These are phyloP conservation scores for Phragmites australis DNA, from an alignment of 176 grass and related monocot genomes.

Conservation along the genomic window DNA sequence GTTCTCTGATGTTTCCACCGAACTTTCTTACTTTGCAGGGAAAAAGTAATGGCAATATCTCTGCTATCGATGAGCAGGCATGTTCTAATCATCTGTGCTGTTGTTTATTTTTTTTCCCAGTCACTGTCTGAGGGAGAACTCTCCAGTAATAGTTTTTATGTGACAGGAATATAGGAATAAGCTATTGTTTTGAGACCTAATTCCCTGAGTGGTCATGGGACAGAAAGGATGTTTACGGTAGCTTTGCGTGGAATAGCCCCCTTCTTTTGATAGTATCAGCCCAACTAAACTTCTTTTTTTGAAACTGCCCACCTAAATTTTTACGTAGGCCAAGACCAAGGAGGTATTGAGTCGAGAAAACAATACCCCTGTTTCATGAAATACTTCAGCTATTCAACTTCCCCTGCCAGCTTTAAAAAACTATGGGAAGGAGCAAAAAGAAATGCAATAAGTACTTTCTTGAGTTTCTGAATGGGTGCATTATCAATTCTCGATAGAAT, in stretches of 20 bases:
- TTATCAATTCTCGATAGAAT: neutral
- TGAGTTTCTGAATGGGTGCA: neutral
- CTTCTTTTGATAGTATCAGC: neutral
- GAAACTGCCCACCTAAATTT: too few relatives aligned
- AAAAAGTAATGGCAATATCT: conserved; percentile 56
- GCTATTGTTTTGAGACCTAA: neutral
- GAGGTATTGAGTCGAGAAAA: neutral
- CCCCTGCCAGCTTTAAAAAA: neutral
- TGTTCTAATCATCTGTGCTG: conserved; percentile 15
- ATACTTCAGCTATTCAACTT: neutral
- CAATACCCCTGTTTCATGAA: neutral
- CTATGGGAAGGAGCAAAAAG: neutral
- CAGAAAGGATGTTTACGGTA: neutral
- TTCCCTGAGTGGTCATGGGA: neutral
- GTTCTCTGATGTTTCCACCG: conserved; percentile 21
- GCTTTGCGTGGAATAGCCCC: neutral
- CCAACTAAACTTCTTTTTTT: neutral
- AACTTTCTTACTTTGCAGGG: conserved; percentile 47
- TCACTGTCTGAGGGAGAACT: neutral
- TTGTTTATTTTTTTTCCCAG: neutral
- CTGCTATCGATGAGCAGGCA: conserved; percentile 46
- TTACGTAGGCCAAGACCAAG: neutral
- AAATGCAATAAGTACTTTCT: neutral
- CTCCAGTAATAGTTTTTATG: neutral
- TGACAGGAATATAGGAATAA: neutral